phyloP scores from a whole-genome alignment of 257 asterid species.

The Eustoma russellianum region DNA sequence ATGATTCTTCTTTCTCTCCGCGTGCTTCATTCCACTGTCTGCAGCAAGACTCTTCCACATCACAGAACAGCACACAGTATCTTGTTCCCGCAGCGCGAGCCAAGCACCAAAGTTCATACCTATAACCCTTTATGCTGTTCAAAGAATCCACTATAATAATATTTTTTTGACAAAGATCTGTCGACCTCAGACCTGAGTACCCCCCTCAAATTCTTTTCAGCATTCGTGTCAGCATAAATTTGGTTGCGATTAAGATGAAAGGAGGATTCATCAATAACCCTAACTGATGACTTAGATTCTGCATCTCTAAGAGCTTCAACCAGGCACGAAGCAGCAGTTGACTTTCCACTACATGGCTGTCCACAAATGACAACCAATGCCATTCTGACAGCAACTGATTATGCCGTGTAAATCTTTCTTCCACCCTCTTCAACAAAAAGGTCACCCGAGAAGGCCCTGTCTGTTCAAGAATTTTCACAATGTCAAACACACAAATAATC shows the following conservation, averaged over 20 bases:
- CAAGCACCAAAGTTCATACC: constrained; percentile 95
- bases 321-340: constrained; percentile 66
- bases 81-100: constrained; percentile 95
- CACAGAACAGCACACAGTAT: constrained; percentile 80
- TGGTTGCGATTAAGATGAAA: constrained; percentile 85
- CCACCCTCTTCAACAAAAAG: constrained; percentile 1
- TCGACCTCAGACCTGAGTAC: constrained; percentile 95
- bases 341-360: constrained; percentile 94
- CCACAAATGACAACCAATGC: constrained; percentile 97
- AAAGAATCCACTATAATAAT: constrained; percentile 80
- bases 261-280: constrained; percentile 61
- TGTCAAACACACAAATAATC: too few relatives aligned
- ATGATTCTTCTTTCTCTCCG: constrained; percentile 31
- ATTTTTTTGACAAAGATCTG: constrained; percentile 65
- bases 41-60: constrained; percentile 46
- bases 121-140: constrained; percentile 94
- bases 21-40: constrained; percentile 75
- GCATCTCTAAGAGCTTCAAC: constrained; percentile 72
- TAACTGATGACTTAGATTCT: constrained; percentile 53
- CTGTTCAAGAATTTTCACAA: not conserved
- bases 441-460: not conserved
- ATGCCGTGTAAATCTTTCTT: not conserved
- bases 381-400: constrained; percentile 30
- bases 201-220: constrained; percentile 89
- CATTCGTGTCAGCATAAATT: constrained; percentile 70